These are phyloP conservation scores for Stephania yunnanensis DNA, from an alignment of 164 flowering plant species.

Conservation along the genomic window DNA sequence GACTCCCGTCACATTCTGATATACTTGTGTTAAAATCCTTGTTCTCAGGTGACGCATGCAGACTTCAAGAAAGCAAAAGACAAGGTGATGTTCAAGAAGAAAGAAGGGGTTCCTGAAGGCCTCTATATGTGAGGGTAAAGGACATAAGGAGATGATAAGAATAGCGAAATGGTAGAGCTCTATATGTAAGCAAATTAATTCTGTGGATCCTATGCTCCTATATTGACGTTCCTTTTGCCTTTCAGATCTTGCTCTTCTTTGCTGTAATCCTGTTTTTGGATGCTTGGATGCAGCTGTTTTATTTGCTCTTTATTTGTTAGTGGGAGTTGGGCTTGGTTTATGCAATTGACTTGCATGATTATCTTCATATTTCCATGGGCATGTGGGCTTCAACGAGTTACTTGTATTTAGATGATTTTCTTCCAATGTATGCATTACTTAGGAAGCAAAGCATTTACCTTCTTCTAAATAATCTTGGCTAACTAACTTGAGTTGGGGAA, in stretches of 20 bases:
- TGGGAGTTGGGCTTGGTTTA: not conserved
- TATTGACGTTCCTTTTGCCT: not conserved
- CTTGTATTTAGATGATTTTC: too few relatives aligned
- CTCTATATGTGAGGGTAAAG: constrained; percentile 55
- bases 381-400: not conserved
- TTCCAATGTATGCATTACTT: too few relatives aligned
- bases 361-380: not conserved
- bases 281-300: not conserved
- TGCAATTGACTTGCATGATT: not conserved
- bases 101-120: constrained; percentile 95
- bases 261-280: not conserved
- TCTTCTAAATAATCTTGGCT: too few relatives aligned
- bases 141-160: not conserved
- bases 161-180: not conserved
- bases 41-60: constrained; percentile 59
- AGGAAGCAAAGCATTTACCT: too few relatives aligned
- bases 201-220: not conserved
- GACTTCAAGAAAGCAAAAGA: constrained; percentile 97
- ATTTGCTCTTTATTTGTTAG: not conserved
- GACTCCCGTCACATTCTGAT: not conserved
- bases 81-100: constrained; percentile 97
- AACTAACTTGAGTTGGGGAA: too few relatives aligned
- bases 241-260: not conserved
- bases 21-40: not conserved
- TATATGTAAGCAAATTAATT: not conserved